Conservation (phyloP, 331 rosid species). For the Malus hybrid region DNA sequence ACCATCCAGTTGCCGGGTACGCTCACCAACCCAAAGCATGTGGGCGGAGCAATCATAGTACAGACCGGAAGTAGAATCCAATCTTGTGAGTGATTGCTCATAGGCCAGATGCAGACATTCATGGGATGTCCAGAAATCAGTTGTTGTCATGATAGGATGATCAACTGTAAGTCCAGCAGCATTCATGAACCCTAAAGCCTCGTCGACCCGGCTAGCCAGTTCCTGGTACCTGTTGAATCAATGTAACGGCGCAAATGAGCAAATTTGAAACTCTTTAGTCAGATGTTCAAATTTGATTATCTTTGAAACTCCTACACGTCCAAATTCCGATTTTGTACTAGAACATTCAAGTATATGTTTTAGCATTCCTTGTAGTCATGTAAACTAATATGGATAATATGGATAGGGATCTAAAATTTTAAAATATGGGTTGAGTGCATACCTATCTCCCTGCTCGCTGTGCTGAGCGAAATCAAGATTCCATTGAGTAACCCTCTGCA, state of each 20-base stretch:
- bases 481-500: conserved; percentile 74
- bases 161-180: conserved; percentile 66
- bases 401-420: neutral
- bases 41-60: conserved; percentile 81
- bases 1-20: conserved; percentile 72
- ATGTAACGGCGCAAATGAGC: neutral
- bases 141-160: conserved; percentile 54
- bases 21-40: conserved; percentile 75
- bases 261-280: neutral
- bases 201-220: conserved; percentile 58
- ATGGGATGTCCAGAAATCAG: conserved; percentile 77
- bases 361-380: neutral
- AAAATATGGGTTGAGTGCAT: neutral
- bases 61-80: conserved; percentile 64
- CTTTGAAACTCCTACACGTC: neutral
- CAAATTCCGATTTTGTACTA: neutral
- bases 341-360: neutral
- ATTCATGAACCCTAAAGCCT: conserved; percentile 71
- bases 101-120: conserved; percentile 69
- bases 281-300: neutral
- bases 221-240: conserved; percentile 52
- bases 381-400: neutral
- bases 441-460: conserved; percentile 73
- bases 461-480: conserved; percentile 64
- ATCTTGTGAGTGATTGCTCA: conserved; percentile 61